These are phyloP conservation scores for Lodderomyces metapsilosis DNA, from an alignment of 1,139 yeast species.

Conservation along the genomic window DNA sequence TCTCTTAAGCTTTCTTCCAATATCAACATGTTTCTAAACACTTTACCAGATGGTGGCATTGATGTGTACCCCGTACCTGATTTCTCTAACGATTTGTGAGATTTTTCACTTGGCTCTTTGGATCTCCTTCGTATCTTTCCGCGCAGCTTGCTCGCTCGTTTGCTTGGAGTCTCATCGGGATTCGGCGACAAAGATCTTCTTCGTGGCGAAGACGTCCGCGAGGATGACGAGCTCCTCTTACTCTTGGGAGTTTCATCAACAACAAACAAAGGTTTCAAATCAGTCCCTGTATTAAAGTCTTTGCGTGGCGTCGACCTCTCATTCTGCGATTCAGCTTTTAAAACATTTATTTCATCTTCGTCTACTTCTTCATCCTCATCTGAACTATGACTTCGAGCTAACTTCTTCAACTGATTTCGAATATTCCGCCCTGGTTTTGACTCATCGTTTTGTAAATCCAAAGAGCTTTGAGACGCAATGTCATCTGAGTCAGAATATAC, in stretches of 20 bases:
- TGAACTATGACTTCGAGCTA: conserved; percentile 6
- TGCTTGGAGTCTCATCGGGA: conserved; percentile 5
- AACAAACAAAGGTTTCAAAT: conserved; percentile 1
- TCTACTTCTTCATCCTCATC: conserved; percentile 14
- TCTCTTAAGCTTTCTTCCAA: conserved; percentile 81
- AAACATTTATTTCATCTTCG: conserved; percentile 1
- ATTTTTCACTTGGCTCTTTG: conserved; percentile 30
- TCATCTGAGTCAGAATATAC: conserved; percentile 41
- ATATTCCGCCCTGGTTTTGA: conserved; percentile 9
- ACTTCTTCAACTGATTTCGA: neutral
- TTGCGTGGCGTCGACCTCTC: neutral
- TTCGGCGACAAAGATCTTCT: neutral
- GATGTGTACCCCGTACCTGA: conserved; percentile 41
- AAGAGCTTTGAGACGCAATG: conserved; percentile 32
- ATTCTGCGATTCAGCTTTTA: neutral
- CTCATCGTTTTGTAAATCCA: conserved; percentile 17
- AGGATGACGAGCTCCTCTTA: neutral
- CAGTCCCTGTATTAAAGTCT: neutral
- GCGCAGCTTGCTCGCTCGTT: conserved; percentile 12
- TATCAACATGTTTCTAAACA: conserved; percentile 75
- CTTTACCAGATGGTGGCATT: conserved; percentile 64
- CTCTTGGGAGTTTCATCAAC: conserved; percentile 4
- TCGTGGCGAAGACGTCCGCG: neutral
- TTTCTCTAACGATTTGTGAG: conserved; percentile 27
- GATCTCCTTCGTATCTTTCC: conserved; percentile 28